Percentiles rank a stretch among this genome's conserved stretches.
Evolutionary conservation across 768 basidiomycete species (phyloP).

Genomic region (Mycena sanguinolenta): DNA sequence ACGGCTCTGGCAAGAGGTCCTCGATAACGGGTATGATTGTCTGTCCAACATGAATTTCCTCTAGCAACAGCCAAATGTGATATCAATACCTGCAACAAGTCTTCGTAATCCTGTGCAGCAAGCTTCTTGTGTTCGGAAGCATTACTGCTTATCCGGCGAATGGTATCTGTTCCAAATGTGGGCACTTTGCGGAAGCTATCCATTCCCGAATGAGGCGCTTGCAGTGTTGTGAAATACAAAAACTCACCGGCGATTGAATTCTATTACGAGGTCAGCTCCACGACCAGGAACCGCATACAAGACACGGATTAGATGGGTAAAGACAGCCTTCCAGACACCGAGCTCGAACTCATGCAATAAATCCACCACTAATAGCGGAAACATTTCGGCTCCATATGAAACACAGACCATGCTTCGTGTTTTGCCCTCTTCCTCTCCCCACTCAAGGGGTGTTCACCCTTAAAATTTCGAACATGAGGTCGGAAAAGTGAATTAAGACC

Average conservation of each 20-base stretch:
- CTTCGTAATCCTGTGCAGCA: conserved; percentile 22
- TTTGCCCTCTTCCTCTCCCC: too few relatives aligned
- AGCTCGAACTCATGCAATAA: conserved; percentile 22
- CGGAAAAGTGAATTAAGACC: too few relatives aligned
- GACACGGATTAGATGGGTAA: conserved; percentile 18
- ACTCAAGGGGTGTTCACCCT: too few relatives aligned
- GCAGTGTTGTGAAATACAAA: too few relatives aligned
- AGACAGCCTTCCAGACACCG: conserved; percentile 11
- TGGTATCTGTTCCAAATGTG: conserved; percentile 31
- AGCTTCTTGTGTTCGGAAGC: conserved; percentile 31
- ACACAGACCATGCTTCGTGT: conserved; percentile 11
- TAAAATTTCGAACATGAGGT: too few relatives aligned
- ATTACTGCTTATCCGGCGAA: conserved; percentile 29
- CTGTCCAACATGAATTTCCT: conserved; percentile 9
- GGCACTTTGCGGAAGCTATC: conserved; percentile 32
- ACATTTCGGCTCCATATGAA: neutral
- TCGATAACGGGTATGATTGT: conserved; percentile 43
- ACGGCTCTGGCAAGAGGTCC: conserved; percentile 38
- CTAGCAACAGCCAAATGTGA: too few relatives aligned
- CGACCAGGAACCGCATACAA: conserved; percentile 9
- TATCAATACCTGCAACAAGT: conserved; percentile 11
- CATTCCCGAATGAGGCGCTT: too few relatives aligned
- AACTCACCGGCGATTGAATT: neutral
- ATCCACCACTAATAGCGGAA: conserved; percentile 9
- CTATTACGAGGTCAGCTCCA: neutral